Percentiles rank a stretch among this genome's conserved stretches.
Conservation (phyloP, 1,139 yeast species). For the Hyphopichia burtonii region DNA sequence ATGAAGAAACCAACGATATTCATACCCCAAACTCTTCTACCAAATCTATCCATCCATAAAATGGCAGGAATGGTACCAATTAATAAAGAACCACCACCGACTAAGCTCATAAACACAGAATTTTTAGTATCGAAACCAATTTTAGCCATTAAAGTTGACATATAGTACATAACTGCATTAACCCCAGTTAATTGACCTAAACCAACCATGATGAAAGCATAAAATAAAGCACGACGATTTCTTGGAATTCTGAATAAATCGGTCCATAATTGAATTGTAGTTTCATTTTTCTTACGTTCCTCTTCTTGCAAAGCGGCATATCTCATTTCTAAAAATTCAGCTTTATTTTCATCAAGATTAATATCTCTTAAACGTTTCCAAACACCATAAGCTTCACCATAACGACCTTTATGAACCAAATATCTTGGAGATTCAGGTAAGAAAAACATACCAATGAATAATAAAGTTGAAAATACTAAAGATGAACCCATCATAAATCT, state of each 20-base stretch:
- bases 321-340: conserved; percentile 52
- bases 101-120: conserved; percentile 55
- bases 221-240: conserved; percentile 56
- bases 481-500: conserved; percentile 61
- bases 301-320: conserved; percentile 30
- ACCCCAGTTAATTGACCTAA: conserved; percentile 59
- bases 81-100: conserved; percentile 61
- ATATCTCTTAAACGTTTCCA: conserved; percentile 56
- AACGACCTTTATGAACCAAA: conserved; percentile 48
- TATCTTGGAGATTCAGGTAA: conserved; percentile 54
- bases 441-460: conserved; percentile 47
- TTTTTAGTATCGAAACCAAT: conserved; percentile 45
- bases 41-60: conserved; percentile 57
- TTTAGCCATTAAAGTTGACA: conserved; percentile 49
- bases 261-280: conserved; percentile 32
- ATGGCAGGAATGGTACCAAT: conserved; percentile 64
- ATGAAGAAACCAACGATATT: conserved; percentile 52
- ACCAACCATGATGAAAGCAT: conserved; percentile 54
- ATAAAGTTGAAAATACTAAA: conserved; percentile 51
- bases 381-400: conserved; percentile 53
- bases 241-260: conserved; percentile 55
- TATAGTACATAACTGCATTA: conserved; percentile 56
- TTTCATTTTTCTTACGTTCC: conserved; percentile 22
- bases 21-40: conserved; percentile 47
- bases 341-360: conserved; percentile 31